phyloP scores from a whole-genome alignment of 2,329 filamentous ascomycete species.

The Drechmeria coniospora region DNA sequence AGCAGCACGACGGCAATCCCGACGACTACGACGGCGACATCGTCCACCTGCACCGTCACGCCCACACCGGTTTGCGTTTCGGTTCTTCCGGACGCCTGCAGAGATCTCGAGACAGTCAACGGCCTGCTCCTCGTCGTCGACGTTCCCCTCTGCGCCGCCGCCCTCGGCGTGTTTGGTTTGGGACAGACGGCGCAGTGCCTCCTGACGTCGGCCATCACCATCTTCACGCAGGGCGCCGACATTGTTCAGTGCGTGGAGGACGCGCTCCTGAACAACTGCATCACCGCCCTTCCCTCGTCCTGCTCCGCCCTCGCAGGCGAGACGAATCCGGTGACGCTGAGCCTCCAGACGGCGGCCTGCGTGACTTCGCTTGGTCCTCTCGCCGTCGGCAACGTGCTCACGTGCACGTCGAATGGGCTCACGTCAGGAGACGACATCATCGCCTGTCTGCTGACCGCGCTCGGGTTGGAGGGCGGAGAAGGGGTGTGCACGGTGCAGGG shows the following conservation, averaged over 20 bases:
- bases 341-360: constrained; percentile 1
- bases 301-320: constrained; percentile 3
- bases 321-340: not conserved
- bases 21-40: too few relatives aligned
- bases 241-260: constrained; percentile 3
- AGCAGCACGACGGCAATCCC: too few relatives aligned
- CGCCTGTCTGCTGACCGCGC: not conserved
- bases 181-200: constrained; percentile 2
- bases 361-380: constrained; percentile 4
- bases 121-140: constrained; percentile 1
- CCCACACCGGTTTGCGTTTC: constrained; percentile 1
- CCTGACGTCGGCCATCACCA: not conserved
- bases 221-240: not conserved
- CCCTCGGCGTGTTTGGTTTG: constrained; percentile 1
- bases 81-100: constrained; percentile 3
- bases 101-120: constrained; percentile 1
- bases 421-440: not conserved
- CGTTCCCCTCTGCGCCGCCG: constrained; percentile 1
- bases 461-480: not conserved
- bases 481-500: too few relatives aligned
- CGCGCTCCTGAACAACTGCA: constrained; percentile 1
- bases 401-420: not conserved
- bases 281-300: constrained; percentile 2
- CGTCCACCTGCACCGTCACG: too few relatives aligned
- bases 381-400: not conserved